Percentiles rank a stretch among this genome's conserved stretches.
Conservation (phyloP, 1,284 basidiomycete species). For the Ceratobasidium sp. region DNA sequence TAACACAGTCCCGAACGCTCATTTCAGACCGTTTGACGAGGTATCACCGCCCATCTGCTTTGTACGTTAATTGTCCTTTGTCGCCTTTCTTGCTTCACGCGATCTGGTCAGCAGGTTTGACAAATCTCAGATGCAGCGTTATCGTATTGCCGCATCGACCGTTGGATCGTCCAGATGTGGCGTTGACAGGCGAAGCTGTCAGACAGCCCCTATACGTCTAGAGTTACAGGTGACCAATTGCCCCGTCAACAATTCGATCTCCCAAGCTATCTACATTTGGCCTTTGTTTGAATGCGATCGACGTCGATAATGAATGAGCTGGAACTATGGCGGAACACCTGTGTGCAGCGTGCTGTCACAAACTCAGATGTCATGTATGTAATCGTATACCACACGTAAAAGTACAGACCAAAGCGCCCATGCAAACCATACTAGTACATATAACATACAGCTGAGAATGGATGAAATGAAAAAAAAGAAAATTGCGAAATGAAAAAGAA, state of each 20-base stretch:
- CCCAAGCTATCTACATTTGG: too few relatives aligned
- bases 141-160: neutral
- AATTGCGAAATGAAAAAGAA: neutral
- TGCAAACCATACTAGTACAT: conserved; percentile 8
- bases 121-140: neutral
- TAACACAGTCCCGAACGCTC: too few relatives aligned
- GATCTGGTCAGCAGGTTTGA: neutral
- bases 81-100: too few relatives aligned
- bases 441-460: neutral
- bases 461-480: neutral
- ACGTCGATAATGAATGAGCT: too few relatives aligned
- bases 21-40: too few relatives aligned
- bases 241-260: too few relatives aligned
- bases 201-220: neutral
- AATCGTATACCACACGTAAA: conserved; percentile 5
- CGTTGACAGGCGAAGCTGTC: neutral
- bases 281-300: too few relatives aligned
- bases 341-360: too few relatives aligned
- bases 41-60: too few relatives aligned
- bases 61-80: too few relatives aligned
- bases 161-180: neutral
- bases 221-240: neutral
- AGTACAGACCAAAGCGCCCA: conserved; percentile 6
- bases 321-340: too few relatives aligned
- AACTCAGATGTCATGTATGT: conserved; percentile 3